Evolutionary conservation across 495 filamentous ascomycete genomes (phyloP).

Genomic region (Penicillium roqueforti): DNA sequence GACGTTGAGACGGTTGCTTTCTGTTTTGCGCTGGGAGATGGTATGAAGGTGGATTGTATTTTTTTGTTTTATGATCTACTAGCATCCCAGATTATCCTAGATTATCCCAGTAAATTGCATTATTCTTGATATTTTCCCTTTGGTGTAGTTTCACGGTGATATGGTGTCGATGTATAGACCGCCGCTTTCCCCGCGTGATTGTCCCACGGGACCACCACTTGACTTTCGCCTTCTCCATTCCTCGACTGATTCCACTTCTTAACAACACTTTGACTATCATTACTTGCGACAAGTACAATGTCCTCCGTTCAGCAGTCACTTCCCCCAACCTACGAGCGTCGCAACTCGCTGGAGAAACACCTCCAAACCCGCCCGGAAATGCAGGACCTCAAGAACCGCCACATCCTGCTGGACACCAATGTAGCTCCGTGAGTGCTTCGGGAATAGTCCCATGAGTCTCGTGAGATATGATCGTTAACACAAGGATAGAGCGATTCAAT

Average conservation of each 20-base stretch:
- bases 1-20: neutral
- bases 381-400: conserved; percentile 71
- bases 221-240: conserved; percentile 9
- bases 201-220: conserved; percentile 17
- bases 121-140: neutral
- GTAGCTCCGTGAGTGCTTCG: conserved; percentile 54
- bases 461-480: neutral
- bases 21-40: neutral
- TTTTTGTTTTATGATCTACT: conserved; percentile 1
- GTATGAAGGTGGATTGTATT: neutral
- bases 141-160: neutral
- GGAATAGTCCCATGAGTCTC: neutral
- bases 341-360: conserved; percentile 86
- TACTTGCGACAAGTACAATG: conserved; percentile 22
- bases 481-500: conserved; percentile 54
- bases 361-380: conserved; percentile 73
- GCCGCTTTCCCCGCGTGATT: conserved; percentile 21
- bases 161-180: neutral
- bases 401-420: conserved; percentile 69
- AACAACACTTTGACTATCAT: conserved; percentile 1
- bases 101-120: neutral
- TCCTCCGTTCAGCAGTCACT: conserved; percentile 35
- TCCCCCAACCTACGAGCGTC: conserved; percentile 57
- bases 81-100: neutral
- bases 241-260: neutral